phyloP scores from a whole-genome alignment of 106 monocot species.

The Chionographis japonica region DNA sequence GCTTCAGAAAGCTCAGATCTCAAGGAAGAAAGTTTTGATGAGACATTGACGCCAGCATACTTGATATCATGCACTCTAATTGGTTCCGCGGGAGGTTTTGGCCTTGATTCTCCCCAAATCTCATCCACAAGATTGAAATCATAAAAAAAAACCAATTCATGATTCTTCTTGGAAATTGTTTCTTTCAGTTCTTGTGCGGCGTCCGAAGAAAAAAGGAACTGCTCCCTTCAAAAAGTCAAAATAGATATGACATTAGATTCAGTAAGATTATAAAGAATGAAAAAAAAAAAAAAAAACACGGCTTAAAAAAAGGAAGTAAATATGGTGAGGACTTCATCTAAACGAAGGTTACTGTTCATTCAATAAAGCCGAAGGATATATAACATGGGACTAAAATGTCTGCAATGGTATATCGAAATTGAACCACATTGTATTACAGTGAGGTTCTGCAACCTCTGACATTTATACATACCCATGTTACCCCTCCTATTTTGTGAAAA shows the following conservation, averaged over 20 bases:
- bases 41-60: slow-evolving; percentile 78
- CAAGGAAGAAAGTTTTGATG: slow-evolving; percentile 62
- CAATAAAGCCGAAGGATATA: neutral
- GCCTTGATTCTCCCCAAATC: slow-evolving; percentile 72
- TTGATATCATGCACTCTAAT: slow-evolving; percentile 87
- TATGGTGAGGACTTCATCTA: too few species aligned
- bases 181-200: slow-evolving; percentile 84
- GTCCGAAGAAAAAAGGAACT: slow-evolving; percentile 93
- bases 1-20: slow-evolving; percentile 61
- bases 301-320: too few species aligned
- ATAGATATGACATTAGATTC: neutral
- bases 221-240: slow-evolving; percentile 66
- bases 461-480: too few species aligned
- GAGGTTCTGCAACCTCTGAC: too few species aligned
- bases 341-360: neutral
- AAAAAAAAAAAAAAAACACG: too few species aligned
- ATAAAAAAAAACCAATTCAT: slow-evolving; percentile 74
- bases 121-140: slow-evolving; percentile 81
- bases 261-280: neutral
- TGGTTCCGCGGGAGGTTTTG: slow-evolving; percentile 59
- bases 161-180: slow-evolving; percentile 61
- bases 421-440: too few species aligned
- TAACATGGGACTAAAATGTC: neutral
- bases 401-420: too few species aligned
- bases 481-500: too few species aligned